Base-by-base conservation (phyloP, 495 filamentous ascomycete species). In the Pyronema domesticum region DNA sequence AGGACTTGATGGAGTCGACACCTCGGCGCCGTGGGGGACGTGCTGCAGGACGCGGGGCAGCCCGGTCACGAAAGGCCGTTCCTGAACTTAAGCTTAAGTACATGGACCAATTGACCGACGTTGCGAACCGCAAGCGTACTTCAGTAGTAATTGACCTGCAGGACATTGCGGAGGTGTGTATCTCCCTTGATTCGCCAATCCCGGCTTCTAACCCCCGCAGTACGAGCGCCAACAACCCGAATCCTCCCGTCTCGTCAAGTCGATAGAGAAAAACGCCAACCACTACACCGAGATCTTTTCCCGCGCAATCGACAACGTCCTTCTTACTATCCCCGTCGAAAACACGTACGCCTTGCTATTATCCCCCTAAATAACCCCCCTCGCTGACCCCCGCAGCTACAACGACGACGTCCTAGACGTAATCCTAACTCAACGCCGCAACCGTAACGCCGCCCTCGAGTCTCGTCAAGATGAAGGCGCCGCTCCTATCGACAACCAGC, bases 381-480 rank as follows among this genome's bases (percentile, higher is more conserved):
- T 54, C 51, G 52, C 17, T 46, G 30, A 51, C 17, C 34, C 9
- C 10, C 4, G 19, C 4, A 87, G 83, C 39, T 95, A 93, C 73
- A 95, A 95, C 67, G 88, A 95, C 60, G 91, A 98, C 67, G 93
- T 98, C 13, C 75, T 98, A 19, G 91, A 98, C 69, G 83, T 96
- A 30, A 85, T 98, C 58, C 89, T 94, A 79, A 83, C 85, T 7
- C 86, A 93, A 68, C 82, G 91, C 58, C 78, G 83, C 54, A 83
- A 82, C 64, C 82, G 89, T 53, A 98, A 96, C 65, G 80, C 83
- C 55, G 77, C 79, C 30, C 74, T 78, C 56, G 83, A 88, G 57
- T 35, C 14, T 35, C 37, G 19, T 11, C 52, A 54, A 34, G 78
- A 77, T 33, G 78, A 80, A 39, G 73, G 75, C 53, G 81, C 89